phyloP scores from a whole-genome alignment of 2,329 filamentous ascomycete genomes.

The Beauveria varroae region DNA sequence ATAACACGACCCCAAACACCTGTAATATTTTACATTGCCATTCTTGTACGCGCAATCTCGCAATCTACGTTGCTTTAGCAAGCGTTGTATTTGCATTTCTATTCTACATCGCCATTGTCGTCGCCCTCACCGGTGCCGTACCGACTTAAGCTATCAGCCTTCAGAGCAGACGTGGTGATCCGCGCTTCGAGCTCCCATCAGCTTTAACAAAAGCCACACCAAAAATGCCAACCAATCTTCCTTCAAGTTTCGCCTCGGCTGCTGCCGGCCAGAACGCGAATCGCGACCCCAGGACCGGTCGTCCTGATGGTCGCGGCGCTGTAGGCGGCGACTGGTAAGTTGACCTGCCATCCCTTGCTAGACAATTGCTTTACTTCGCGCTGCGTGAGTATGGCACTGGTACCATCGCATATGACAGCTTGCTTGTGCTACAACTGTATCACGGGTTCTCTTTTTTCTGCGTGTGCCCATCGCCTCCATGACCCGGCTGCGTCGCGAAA shows the following conservation, averaged over 20 bases:
- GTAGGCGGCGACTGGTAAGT: conserved; percentile 68
- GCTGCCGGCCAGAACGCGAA: conserved; percentile 66
- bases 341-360: conserved; percentile 9
- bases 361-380: conserved; percentile 21
- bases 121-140: conserved; percentile 7
- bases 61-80: conserved; percentile 11
- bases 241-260: conserved; percentile 77
- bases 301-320: conserved; percentile 47
- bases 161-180: conserved; percentile 6
- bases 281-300: conserved; percentile 52
- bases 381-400: not conserved
- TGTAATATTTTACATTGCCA: conserved; percentile 7
- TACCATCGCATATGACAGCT: not conserved
- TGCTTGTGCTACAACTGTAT: not conserved
- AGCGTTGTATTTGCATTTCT: conserved; percentile 11
- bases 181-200: not conserved
- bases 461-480: not conserved
- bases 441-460: not conserved
- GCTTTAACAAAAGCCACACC: conserved; percentile 8
- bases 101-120: conserved; percentile 4
- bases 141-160: conserved; percentile 7
- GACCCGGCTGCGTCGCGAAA: conserved; percentile 9
- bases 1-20: conserved; percentile 21
- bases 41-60: conserved; percentile 7
- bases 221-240: conserved; percentile 64